Evolutionary conservation across 202 grass and related monocot species (phyloP).

Genomic region (Musa balbisiana): DNA sequence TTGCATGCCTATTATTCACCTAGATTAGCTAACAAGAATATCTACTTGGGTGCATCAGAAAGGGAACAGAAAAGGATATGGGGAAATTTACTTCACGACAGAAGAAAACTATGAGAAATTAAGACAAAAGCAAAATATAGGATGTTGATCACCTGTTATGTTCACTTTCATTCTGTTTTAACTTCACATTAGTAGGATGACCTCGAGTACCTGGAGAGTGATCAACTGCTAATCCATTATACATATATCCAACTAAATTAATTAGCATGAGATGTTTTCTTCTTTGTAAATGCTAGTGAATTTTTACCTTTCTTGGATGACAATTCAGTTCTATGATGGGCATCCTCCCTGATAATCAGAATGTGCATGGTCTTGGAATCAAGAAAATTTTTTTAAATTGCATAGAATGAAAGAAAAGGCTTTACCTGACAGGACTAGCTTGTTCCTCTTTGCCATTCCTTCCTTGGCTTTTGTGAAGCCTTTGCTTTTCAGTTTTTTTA

Average conservation of each 20-base stretch:
- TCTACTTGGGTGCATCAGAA: not conserved
- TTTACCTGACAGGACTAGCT: constrained; percentile 49
- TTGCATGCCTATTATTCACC: too few relatives aligned
- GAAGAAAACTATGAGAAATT: not conserved
- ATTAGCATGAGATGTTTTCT: constrained; percentile 21
- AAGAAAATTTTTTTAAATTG: not conserved
- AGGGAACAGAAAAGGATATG: not conserved
- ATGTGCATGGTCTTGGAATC: constrained; percentile 2
- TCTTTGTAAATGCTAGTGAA: constrained; percentile 18
- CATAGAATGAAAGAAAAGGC: not conserved
- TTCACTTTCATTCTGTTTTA: not conserved
- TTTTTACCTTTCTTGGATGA: constrained; percentile 47
- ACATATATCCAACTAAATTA: constrained; percentile 25
- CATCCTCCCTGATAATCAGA: constrained; percentile 34
- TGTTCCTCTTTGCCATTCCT: constrained; percentile 46
- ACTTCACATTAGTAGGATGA: not conserved
- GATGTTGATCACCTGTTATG: constrained; percentile 5
- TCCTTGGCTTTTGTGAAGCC: constrained; percentile 32
- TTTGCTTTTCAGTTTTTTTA: constrained; percentile 34
- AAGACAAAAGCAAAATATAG: too few relatives aligned
- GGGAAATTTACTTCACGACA: not conserved
- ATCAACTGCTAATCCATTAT: constrained; percentile 16
- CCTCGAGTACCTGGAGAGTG: not conserved
- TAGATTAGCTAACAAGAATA: too few relatives aligned
- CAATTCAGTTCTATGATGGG: constrained; percentile 32